Base-by-base conservation (phyloP, 208 protist species). In the Trypanosoma scelopori region DNA sequence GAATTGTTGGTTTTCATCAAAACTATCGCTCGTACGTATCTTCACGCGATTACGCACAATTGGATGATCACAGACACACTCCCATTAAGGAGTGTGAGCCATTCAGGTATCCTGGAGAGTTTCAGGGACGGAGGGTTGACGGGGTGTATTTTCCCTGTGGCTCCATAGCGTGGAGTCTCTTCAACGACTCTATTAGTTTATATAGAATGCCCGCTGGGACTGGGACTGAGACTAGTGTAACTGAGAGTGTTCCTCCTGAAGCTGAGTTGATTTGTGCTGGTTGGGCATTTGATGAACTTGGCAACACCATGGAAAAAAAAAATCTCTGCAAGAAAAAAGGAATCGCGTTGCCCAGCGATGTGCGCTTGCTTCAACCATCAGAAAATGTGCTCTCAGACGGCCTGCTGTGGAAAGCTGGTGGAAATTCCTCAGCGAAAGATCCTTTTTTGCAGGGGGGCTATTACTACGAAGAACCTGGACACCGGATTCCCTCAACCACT, bases 1-100 rank as follows among this genome's bases (percentile, higher is more conserved):
- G 48, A 18, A 66, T 98, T 5, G 83, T 79, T 16, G 96, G 96
- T 46, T 98, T 95, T 74, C 97, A 97, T 78, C 95, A 98, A 76
- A 99, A 98, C 68, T 94, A 98, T 63, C 59, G 95, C 9, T 52
- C 76, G 35, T 98, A 98, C 76, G 74, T 55, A 43, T 16, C 52
- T 52, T 82, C 69, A n/a, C 27, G 74, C 13, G 55, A 59, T 45
- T 76, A 77, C 18, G 25, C 18, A 16, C 78, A 85, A 50, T 32
- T 78, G 15, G 12, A 30, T 18, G 77, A 74, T 35, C 30, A 65
- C 25, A 30, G 4, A 43, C 0, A 39, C n/a, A 41, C 48, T 42
- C 47, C 51, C 42, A 9, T 1, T n/a, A n/a, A 3, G 22, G 37
- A 66, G 16, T 82, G 74, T 52, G 28, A 62, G 30, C 77, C 74